These are phyloP conservation scores for Colletotrichum tabaci DNA, from an alignment of 2,329 filamentous ascomycete species.

Conservation along the genomic window DNA sequence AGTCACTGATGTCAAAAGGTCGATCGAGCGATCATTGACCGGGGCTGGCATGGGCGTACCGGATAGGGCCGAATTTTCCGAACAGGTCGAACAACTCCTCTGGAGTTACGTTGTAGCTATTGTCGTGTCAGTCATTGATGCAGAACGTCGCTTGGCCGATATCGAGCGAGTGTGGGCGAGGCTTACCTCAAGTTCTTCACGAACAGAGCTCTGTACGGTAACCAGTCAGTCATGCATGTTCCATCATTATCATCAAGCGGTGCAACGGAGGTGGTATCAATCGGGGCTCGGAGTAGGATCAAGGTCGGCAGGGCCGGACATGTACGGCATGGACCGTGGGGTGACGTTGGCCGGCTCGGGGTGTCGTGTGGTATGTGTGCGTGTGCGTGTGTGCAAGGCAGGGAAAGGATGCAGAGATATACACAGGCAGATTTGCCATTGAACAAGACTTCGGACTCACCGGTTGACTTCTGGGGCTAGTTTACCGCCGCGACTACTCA, in stretches of 20 bases:
- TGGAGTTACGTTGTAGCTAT: conserved; percentile 97
- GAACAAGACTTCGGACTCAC: conserved; percentile 66
- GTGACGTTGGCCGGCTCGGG: conserved; percentile 30
- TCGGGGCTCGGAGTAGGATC: conserved; percentile 3
- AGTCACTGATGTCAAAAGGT: conserved; percentile 24
- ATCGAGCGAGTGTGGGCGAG: conserved; percentile 66
- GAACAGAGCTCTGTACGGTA: conserved; percentile 88
- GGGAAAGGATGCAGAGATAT: conserved; percentile 28
- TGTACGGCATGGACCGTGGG: conserved; percentile 31
- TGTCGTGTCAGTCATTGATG: conserved; percentile 21
- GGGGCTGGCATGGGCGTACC: conserved; percentile 69
- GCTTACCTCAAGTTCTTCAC: conserved; percentile 98
- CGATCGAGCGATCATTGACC: background rate
- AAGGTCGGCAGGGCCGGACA: conserved; percentile 8
- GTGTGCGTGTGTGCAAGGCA: conserved; percentile 30
- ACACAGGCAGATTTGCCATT: conserved; percentile 26
- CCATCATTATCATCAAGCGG: conserved; percentile 19
- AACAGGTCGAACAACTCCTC: conserved; percentile 99
- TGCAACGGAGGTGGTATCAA: conserved; percentile 17
- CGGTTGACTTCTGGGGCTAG: conserved; percentile 99
- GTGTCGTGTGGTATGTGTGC: conserved; percentile 26
- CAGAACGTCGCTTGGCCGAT: conserved; percentile 46
- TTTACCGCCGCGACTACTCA: conserved; percentile 97
- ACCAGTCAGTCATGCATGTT: conserved; percentile 51
- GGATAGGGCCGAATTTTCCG: conserved; percentile 95